Percentiles rank a stretch among this genome's conserved stretches.
Conservation (phyloP, 257 asterid genomes). For the Euphrasia confusa region DNA sequence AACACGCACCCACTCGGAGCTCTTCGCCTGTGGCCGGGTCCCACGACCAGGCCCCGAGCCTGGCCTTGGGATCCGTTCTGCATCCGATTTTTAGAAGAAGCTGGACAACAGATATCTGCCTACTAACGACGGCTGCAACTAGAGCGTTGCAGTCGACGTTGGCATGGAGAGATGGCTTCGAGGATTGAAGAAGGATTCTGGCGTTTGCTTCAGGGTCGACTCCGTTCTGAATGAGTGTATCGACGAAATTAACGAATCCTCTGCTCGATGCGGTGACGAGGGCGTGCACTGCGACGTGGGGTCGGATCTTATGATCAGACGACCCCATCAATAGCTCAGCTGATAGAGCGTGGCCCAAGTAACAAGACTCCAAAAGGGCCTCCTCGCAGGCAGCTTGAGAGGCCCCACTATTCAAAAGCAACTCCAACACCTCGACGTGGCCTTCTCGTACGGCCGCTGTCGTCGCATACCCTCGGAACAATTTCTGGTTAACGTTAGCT, state of each 20-base stretch:
- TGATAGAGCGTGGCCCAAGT: slow-evolving; percentile 41
- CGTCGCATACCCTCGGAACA: slow-evolving; percentile 73
- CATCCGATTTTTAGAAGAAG: slow-evolving; percentile 62
- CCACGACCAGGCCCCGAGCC: slow-evolving; percentile 87
- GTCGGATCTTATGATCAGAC: slow-evolving; percentile 45
- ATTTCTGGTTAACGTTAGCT: slow-evolving; percentile 57
- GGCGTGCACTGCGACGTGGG: slow-evolving; percentile 66
- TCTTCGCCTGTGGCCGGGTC: slow-evolving; percentile 64
- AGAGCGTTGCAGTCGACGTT: slow-evolving; percentile 67
- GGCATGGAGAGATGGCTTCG: slow-evolving; percentile 68
- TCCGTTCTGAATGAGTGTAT: slow-evolving; percentile 57
- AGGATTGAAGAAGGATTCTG: slow-evolving; percentile 63
- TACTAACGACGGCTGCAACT: slow-evolving; percentile 56
- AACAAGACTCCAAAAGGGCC: slow-evolving; percentile 67
- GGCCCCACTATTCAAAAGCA: slow-evolving; percentile 54
- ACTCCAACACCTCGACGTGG: slow-evolving; percentile 50
- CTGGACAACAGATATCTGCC: slow-evolving; percentile 52
- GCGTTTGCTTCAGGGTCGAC: slow-evolving; percentile 63
- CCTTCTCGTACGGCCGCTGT: slow-evolving; percentile 79
- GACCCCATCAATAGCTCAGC: slow-evolving; percentile 65
- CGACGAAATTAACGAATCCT: slow-evolving; percentile 51
- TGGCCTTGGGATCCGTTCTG: slow-evolving; percentile 50
- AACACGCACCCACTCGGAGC: slow-evolving; percentile 70
- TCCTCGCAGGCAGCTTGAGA: slow-evolving; percentile 70
- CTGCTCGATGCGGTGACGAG: slow-evolving; percentile 63